A percentile compares a stretch with the other conserved stretches of the same genome.
These are phyloP conservation scores for Lipomyces spencermartinsiae DNA, from an alignment of 805 yeast genomes.

Conservation along the genomic window DNA sequence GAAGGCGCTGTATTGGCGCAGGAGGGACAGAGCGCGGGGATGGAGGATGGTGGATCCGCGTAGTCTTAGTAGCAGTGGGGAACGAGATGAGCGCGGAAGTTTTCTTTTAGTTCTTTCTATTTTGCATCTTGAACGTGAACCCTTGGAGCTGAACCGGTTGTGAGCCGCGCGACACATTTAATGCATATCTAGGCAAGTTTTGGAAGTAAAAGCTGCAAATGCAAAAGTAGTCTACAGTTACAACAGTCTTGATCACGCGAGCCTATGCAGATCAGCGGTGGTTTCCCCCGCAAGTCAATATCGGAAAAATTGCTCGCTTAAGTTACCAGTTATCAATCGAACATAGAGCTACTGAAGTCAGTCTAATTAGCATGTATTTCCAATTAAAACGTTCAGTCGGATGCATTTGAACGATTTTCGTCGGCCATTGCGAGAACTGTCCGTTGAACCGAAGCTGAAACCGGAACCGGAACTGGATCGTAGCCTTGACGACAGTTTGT, in stretches of 20 bases:
- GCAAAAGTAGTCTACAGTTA: not conserved
- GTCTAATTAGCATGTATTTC: not conserved
- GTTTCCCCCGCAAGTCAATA: not conserved
- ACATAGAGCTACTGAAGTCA: not conserved
- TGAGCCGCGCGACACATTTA: not conserved
- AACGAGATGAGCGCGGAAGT: not conserved
- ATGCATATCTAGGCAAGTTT: not conserved
- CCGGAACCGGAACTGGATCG: no score
- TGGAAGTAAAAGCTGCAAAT: not conserved
- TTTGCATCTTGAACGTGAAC: not conserved
- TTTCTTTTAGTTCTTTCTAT: not conserved
- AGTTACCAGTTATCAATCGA: no score
- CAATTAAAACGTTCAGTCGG: not conserved
- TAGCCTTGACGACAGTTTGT: no score
- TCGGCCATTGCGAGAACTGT: not conserved
- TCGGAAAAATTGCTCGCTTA: no score
- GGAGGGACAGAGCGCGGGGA: not conserved
- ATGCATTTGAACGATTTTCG: not conserved
- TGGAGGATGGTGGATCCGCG: conserved; percentile 4
- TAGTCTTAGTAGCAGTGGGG: not conserved
- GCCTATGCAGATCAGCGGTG: not conserved
- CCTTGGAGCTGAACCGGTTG: not conserved
- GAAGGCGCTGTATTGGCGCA: not conserved
- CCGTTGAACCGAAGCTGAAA: no score
- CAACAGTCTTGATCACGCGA: conserved; percentile 1